A percentile compares a stretch with the other conserved stretches of the same genome.
These are phyloP conservation scores for Solanum hybrid DNA, from an alignment of 305 asterid genomes.

Conservation along the genomic window DNA sequence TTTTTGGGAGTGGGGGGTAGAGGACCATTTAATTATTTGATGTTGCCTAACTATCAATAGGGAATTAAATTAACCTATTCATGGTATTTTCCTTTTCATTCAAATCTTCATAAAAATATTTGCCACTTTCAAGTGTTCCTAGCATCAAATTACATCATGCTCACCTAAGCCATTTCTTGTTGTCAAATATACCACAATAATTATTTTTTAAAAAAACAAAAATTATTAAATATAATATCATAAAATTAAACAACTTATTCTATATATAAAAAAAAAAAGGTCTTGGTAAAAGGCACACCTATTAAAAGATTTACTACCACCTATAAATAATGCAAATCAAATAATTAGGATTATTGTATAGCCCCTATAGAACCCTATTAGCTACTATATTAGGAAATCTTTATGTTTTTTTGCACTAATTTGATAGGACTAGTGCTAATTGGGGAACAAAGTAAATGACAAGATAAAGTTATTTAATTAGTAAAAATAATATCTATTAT, in stretches of 20 bases:
- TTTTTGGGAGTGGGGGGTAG: not conserved
- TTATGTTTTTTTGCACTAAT: constrained; percentile 1
- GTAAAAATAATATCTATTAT: not conserved
- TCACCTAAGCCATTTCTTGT: not conserved
- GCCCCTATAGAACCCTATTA: not conserved
- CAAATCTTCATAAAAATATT: constrained; percentile 2
- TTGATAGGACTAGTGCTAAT: constrained; percentile 21
- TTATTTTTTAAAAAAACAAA: not conserved
- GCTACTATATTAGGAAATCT: not conserved
- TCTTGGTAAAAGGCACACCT: not conserved
- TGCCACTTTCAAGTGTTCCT: constrained; percentile 5
- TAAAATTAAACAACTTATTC: not conserved
- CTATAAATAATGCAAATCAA: not conserved
- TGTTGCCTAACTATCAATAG: not conserved
- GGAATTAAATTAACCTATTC: not conserved
- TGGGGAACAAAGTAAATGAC: constrained; percentile 15
- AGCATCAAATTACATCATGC: not conserved
- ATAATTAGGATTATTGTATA: not conserved
- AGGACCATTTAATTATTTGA: not conserved
- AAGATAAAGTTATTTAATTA: constrained; percentile 1
- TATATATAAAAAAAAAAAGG: not conserved
- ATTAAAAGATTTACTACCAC: not conserved
- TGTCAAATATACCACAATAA: not conserved
- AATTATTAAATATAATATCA: not conserved
- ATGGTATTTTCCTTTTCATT: not conserved